phyloP scores from a whole-genome alignment of 2,329 filamentous ascomycete genomes.

The Pseudogymnoascus pannorum region DNA sequence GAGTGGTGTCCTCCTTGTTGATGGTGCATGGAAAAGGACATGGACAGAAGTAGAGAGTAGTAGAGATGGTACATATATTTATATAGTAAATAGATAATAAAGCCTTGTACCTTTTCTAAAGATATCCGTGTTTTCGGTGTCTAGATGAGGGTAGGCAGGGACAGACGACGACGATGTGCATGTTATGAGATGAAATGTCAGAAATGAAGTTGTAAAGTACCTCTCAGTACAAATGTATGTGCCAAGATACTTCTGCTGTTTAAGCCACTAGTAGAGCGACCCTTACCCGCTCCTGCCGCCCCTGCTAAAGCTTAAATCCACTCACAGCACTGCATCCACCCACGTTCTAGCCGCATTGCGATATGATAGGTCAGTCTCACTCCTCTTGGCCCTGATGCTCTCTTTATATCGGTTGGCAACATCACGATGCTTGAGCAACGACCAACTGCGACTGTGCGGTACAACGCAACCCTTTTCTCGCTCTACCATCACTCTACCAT shows the following conservation, averaged over 20 bases:
- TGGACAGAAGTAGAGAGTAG: no score
- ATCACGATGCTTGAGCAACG: no score
- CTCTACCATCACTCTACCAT: neutral
- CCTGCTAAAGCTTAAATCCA: neutral
- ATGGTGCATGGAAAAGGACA: neutral
- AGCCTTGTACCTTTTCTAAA: neutral
- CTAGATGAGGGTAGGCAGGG: neutral
- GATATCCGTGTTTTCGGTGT: neutral
- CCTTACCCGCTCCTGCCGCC: neutral
- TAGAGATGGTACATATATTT: neutral
- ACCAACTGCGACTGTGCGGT: no score
- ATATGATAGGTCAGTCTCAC: neutral
- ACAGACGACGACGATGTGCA: no score
- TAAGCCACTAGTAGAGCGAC: neutral
- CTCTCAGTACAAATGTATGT: neutral
- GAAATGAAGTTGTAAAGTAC: neutral
- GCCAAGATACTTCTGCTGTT: neutral
- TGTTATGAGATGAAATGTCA: neutral
- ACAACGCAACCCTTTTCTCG: neutral
- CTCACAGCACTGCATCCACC: neutral
- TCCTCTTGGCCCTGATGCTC: neutral
- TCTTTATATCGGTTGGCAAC: no score
- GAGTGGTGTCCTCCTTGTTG: neutral
- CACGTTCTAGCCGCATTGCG: neutral
- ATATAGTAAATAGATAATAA: neutral